A percentile compares a stretch with the other conserved stretches of the same genome.
Conservation (phyloP, 805 yeast species). For the Peterozyma xylosa region DNA sequence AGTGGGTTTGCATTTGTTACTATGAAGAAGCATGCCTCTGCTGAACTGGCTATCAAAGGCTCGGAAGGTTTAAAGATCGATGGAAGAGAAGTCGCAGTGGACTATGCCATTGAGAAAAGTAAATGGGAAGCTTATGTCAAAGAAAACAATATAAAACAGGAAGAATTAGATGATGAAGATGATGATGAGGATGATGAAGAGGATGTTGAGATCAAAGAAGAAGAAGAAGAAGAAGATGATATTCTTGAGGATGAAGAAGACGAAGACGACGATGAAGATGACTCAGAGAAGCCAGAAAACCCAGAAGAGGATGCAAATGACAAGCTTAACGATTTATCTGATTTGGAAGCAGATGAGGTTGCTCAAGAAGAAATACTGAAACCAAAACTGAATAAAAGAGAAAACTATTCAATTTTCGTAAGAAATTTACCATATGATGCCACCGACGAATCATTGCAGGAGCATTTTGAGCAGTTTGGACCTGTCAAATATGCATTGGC, state of each 20-base stretch:
- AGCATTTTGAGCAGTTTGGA: slow-evolving; percentile 81
- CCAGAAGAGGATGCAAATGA: slow-evolving; percentile 23
- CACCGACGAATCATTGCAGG: slow-evolving; percentile 65
- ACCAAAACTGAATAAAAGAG: slow-evolving; percentile 51
- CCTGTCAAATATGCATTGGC: slow-evolving; percentile 89
- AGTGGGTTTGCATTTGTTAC: slow-evolving; percentile 93
- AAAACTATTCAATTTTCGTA: slow-evolving; percentile 69
- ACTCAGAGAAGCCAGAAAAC: slow-evolving; percentile 20
- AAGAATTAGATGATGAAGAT: slow-evolving; percentile 30
- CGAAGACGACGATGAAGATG: slow-evolving; percentile 23
- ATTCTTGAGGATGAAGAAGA: slow-evolving; percentile 24
- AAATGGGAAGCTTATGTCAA: slow-evolving; percentile 65
- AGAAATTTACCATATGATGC: slow-evolving; percentile 95
- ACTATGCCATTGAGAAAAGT: slow-evolving; percentile 82
- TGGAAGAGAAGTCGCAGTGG: slow-evolving; percentile 90
- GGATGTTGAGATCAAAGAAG: slow-evolving; percentile 25
- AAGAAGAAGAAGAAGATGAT: slow-evolving; percentile 16
- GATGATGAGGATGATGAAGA: slow-evolving; percentile 29
- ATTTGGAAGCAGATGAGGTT: slow-evolving; percentile 22
- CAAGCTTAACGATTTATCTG: slow-evolving; percentile 17
- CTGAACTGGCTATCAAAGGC: slow-evolving; percentile 74
- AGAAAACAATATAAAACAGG: slow-evolving; percentile 30
- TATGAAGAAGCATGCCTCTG: slow-evolving; percentile 72
- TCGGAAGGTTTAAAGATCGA: slow-evolving; percentile 70
- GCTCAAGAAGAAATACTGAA: slow-evolving; percentile 20